A percentile compares a stretch with the other conserved stretches of the same genome.
These are phyloP conservation scores for Rhizoclosmatium sp. DNA, from an alignment of 192 early-diverging fungal genomes.

Conservation along the genomic window DNA sequence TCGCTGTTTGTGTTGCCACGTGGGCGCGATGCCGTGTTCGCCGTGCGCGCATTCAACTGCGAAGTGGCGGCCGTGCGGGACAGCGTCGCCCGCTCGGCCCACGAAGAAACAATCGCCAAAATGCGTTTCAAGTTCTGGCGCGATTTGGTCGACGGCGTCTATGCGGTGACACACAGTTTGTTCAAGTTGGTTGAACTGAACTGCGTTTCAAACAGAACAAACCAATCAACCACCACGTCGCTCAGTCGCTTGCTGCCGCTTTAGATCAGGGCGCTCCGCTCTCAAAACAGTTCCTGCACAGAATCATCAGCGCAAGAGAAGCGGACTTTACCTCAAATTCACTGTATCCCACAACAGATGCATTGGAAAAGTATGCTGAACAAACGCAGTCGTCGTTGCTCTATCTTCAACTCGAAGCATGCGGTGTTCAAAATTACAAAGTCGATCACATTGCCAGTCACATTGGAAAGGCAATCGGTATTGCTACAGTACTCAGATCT, in stretches of 20 bases:
- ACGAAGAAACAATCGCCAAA: slow-evolving; percentile 68
- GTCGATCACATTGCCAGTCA: slow-evolving; percentile 91
- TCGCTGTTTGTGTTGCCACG: slow-evolving; percentile 77
- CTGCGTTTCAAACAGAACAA: neutral
- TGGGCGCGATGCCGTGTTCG: slow-evolving; percentile 74
- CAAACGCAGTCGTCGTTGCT: slow-evolving; percentile 85
- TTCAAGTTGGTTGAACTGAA: slow-evolving; percentile 31
- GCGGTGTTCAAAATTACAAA: slow-evolving; percentile 80
- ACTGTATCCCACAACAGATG: slow-evolving; percentile 72
- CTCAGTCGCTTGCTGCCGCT: slow-evolving; percentile 70
- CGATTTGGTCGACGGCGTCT: slow-evolving; percentile 71
- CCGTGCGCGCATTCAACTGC: slow-evolving; percentile 87
- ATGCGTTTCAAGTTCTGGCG: slow-evolving; percentile 92
- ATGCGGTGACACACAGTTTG: slow-evolving; percentile 31
- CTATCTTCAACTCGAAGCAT: slow-evolving; percentile 88
- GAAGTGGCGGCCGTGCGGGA: slow-evolving; percentile 85
- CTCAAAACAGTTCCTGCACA: slow-evolving; percentile 55
- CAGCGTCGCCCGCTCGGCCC: slow-evolving; percentile 53
- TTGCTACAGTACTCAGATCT: slow-evolving; percentile 76
- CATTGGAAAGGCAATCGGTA: slow-evolving; percentile 89
- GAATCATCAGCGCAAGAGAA: slow-evolving; percentile 21
- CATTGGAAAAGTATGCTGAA: slow-evolving; percentile 90
- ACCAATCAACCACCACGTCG: slow-evolving; percentile 70
- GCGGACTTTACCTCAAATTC: slow-evolving; percentile 68
- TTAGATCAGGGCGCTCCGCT: slow-evolving; percentile 67